These are phyloP conservation scores for Wickerhamomyces ciferrii DNA, from an alignment of 805 yeast species.

Conservation along the genomic window DNA sequence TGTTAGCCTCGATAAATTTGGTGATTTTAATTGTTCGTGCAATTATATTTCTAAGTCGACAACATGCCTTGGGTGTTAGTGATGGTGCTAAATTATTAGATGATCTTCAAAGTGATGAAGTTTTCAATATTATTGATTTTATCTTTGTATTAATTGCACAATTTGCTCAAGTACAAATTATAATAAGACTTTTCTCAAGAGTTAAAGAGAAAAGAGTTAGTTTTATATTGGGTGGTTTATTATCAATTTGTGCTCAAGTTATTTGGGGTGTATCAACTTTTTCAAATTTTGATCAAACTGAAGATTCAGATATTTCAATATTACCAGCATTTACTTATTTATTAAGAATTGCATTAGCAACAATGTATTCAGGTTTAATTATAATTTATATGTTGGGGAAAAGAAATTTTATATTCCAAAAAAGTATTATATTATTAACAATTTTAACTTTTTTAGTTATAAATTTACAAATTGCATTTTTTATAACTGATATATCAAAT, in stretches of 20 bases:
- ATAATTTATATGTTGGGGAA: slow-evolving; percentile 50
- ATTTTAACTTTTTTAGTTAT: slow-evolving; percentile 49
- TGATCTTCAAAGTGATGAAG: slow-evolving; percentile 35
- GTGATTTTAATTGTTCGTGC: slow-evolving; percentile 43
- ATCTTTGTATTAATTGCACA: slow-evolving; percentile 53
- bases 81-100: slow-evolving; percentile 39
- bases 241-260: slow-evolving; percentile 52
- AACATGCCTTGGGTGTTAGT: slow-evolving; percentile 34
- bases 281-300: slow-evolving; percentile 17
- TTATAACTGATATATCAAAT: slow-evolving; percentile 71
- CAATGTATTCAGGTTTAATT: slow-evolving; percentile 62
- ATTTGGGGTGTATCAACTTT: slow-evolving; percentile 69
- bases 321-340: slow-evolving; percentile 72
- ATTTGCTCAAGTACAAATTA: slow-evolving; percentile 65
- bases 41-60: slow-evolving; percentile 38
- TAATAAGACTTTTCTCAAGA: slow-evolving; percentile 62
- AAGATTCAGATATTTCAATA: slow-evolving; percentile 40
- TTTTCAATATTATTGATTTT: slow-evolving; percentile 52
- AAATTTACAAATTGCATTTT: slow-evolving; percentile 60
- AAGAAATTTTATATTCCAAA: slow-evolving; percentile 43
- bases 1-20: slow-evolving; percentile 51
- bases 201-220: slow-evolving; percentile 63
- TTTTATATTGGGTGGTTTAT: slow-evolving; percentile 49
- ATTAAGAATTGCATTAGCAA: slow-evolving; percentile 64
- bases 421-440: slow-evolving; percentile 49